These are phyloP conservation scores for Pyracantha coccinea DNA, from an alignment of 331 rosid species.

Conservation along the genomic window DNA sequence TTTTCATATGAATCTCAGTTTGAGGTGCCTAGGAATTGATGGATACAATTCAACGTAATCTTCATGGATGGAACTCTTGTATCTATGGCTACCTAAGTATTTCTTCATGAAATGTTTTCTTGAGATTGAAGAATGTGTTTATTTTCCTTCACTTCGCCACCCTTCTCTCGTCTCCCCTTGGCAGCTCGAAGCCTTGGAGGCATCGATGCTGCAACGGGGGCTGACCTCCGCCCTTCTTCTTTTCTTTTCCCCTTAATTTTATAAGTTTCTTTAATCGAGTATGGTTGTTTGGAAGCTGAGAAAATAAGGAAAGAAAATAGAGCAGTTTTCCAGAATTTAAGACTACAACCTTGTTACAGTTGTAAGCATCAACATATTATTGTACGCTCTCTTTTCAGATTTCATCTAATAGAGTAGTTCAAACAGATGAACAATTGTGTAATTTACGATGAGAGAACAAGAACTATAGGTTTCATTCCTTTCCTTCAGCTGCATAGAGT, in stretches of 20 bases:
- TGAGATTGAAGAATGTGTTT: neutral
- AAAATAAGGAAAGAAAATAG: neutral
- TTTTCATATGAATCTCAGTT: neutral
- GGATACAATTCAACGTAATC: neutral
- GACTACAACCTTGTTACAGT: neutral
- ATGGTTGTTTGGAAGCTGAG: neutral
- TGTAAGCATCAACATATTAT: neutral
- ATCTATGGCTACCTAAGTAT: neutral
- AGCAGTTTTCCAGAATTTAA: neutral
- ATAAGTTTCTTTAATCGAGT: neutral
- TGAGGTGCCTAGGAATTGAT: neutral
- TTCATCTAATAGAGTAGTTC: neutral
- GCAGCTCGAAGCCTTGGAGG: neutral
- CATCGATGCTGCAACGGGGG: neutral
- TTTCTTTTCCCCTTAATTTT: neutral
- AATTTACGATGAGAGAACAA: neutral
- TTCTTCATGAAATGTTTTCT: neutral
- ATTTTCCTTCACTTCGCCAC: neutral
- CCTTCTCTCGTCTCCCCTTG: neutral
- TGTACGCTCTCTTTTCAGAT: neutral
- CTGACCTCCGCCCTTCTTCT: neutral
- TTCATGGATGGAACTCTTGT: neutral
- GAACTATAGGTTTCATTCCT: conserved; percentile 4
- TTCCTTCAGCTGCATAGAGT: conserved; percentile 52
- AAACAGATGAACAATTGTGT: neutral